These are phyloP conservation scores for Malus hybrid DNA, from an alignment of 331 rosid genomes.

Conservation along the genomic window DNA sequence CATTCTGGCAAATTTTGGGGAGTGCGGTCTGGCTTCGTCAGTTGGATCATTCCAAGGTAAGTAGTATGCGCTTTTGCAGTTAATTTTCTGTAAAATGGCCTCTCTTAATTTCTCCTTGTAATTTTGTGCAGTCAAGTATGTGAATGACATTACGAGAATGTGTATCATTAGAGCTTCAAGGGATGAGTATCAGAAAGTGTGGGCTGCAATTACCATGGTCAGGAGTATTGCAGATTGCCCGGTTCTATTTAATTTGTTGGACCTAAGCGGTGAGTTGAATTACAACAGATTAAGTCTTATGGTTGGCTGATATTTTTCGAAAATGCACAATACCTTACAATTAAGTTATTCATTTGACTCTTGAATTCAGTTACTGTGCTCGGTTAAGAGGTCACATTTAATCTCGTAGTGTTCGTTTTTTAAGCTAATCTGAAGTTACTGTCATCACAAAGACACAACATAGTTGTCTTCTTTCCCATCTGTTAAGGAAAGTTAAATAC, in stretches of 20 bases:
- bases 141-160: slow-evolving; percentile 64
- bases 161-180: slow-evolving; percentile 64
- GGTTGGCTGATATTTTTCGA: background rate
- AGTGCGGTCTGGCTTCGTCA: slow-evolving; percentile 77
- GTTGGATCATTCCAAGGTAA: slow-evolving; percentile 61
- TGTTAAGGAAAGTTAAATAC: background rate
- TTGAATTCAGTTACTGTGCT: background rate
- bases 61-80: background rate
- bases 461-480: background rate
- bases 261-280: slow-evolving; percentile 50
- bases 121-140: slow-evolving; percentile 55
- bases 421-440: background rate
- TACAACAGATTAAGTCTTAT: background rate
- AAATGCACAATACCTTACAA: no score
- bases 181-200: slow-evolving; percentile 60
- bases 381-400: background rate
- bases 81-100: background rate
- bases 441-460: background rate
- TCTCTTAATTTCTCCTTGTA: background rate
- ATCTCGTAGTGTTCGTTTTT: background rate
- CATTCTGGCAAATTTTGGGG: slow-evolving; percentile 71
- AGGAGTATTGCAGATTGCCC: slow-evolving; percentile 51
- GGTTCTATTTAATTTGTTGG: slow-evolving; percentile 52
- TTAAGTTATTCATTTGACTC: background rate
- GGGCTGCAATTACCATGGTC: slow-evolving; percentile 76